Base-by-base conservation (phyloP, 2,329 filamentous ascomycete genomes). In the Colletotrichum gigasporum region DNA sequence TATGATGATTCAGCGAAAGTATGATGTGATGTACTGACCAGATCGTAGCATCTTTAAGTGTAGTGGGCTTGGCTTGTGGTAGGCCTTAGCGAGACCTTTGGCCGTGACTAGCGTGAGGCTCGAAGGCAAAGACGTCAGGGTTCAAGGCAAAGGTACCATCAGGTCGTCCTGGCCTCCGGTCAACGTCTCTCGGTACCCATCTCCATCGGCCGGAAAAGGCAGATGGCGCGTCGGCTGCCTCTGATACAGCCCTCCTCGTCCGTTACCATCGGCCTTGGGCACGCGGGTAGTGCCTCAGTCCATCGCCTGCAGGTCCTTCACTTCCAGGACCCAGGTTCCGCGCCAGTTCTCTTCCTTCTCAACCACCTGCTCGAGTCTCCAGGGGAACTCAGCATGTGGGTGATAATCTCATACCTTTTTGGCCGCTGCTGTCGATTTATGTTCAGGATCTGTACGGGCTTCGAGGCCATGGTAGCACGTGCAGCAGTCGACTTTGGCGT, bases 301-400 rank as follows among this genome's bases (percentile, higher is more conserved):
- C 60, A 70, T 67, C 24, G 62, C 66, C 51, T 12, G 37, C 52
- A 69, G 30, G 44, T 69, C 68, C 42, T 69, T 69, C 3, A 69
- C 67, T 53, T 69, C 68, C 26, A 68, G 47, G 10, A 64, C 58
- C 68, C 67, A 70, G 20, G 65, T 70, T 26, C 68, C 63, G 41
- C 68, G 66, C 69, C 69, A 70, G 65, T 70, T 70, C 28, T 67
- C 68, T 54, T 70, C 68, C 51, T 57, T 37, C 5, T 69, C 52
- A 22, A 70, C 58, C 16, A 64, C 20, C 30, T 65, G 60, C 30
- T 55, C 39, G 18, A 65, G 26, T 61, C 52, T 41, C 63, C 67
- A 69, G 50, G 67, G 55, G 50, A 67, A 69, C 42, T 70, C 65
- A 30, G 39, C 54, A 35, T 56, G 24, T 26, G 34, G 56, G 28